Evolutionary conservation across 768 basidiomycete genomes (phyloP), one percentile per base, ranked within the genome.

Genomic region (Suillus subalutaceus): DNA sequence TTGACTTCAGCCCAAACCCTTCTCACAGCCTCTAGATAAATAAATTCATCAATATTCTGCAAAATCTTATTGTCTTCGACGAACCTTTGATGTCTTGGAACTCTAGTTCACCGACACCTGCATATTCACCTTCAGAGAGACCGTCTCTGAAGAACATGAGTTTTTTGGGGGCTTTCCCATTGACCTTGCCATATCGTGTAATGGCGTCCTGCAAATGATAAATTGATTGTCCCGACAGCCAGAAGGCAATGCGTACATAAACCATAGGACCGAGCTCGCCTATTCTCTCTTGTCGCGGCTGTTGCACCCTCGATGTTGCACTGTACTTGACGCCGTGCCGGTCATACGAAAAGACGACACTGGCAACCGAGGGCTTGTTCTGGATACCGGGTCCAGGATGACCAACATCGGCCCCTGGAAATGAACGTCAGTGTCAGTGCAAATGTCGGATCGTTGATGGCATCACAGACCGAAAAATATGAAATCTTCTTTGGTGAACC

Each of bases 261-360:
- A 85, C 74, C 84, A 85, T 84, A 16, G 43, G 57, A 30, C 74
- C 66, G 20, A 88, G 69, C 7, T 82, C 76, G 1, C 78, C 72
- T 15, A 88, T 87, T 0, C 80, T 76, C 65, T 88, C 87, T 9
- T 75, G 61, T 1, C 86, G 77, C 0, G 87, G 83, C 0, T 75
- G 67, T 67, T 88, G 87, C 7, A 88, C 74, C 0, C 72, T 67
- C 0, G 79, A 80, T 0, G 78, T 63, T 0, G 85, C 79, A 13
- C 74, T 56, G 62, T 91, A 92, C 20, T 77, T 79, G 30, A 82
- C 81, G 0, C 81, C 85, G 0, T 74, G 65, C 1, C 0, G 16
- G 62, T 91, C 87, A 32, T 79, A 77, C 0, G 89, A 91, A 3
- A 81, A 85, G 0, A 92, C 90, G 0, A 91, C 69, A 0, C 84